Evolutionary conservation across 768 basidiomycete species (phyloP), one percentile per base, ranked within the genome.

Genomic region (Mycena amicta): DNA sequence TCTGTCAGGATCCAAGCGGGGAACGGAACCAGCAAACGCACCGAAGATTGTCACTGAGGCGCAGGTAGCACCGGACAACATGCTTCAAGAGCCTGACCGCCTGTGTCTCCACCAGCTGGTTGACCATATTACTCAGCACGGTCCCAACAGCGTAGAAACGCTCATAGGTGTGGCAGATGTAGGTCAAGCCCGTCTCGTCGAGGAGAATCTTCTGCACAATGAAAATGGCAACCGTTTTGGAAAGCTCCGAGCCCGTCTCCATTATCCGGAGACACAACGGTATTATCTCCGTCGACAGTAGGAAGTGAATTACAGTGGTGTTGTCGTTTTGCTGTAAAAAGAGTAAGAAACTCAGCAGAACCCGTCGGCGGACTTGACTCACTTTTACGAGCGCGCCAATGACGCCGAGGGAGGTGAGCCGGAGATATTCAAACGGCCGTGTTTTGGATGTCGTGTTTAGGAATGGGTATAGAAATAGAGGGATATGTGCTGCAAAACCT

Each of bases 81-180:
- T 99, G 97, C 74, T 99, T 99, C 65, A 99, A 78, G 49, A 99
- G 77, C 67, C 97, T 79, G 27, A 98, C 96, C 12, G 97, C 97
- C 73, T 98, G 97, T 2, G 92, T 97, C 75, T 99, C 96, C 53
- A 98, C 95, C 50, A 99, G 83, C 71, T 98, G 94, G 69, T 90
- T 91, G 64, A 98, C 97, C 97, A 99, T 99, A 73, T 97, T 98
- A 79, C 92, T 93, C 58, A 99, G 81, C 16, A 99, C 97, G 6
- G 96, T 97, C 18, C 96, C 97, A 53, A 99, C 97, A 15, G 97
- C 97, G 72, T 98, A 98, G 77, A 99, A 99, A 52, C 97, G 84
- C 72, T 99, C 97, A 71, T 99, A 99, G n/a, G 97, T 99, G 74
- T 99, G 97, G 68, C 97, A 98, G 69, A 98, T 99, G 73, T 99